Evolutionary conservation across 495 filamentous ascomycete genomes (phyloP).

Genomic region (Talaromyces ruber): DNA sequence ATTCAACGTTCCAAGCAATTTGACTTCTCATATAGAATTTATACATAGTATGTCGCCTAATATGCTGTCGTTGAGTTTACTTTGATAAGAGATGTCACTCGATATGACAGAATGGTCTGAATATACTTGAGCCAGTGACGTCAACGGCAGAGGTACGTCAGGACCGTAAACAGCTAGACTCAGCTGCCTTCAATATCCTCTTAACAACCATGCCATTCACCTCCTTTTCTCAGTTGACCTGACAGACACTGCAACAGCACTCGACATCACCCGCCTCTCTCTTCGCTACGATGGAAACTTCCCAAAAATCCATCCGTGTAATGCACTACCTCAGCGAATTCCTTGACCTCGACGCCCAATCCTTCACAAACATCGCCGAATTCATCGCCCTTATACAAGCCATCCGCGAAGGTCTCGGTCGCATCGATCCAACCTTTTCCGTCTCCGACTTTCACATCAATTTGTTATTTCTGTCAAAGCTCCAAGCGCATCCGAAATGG

Average conservation of each 20-base stretch:
- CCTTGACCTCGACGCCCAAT: slow-evolving; percentile 18
- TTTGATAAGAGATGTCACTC: neutral
- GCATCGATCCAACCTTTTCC: slow-evolving; percentile 17
- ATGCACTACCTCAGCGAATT: slow-evolving; percentile 24
- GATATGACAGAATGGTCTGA: neutral
- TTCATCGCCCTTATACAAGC: slow-evolving; percentile 22
- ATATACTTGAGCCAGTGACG: neutral
- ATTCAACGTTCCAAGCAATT: no score
- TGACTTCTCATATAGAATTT: no score
- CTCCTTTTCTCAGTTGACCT: neutral
- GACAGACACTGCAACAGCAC: neutral
- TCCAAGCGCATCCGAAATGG: slow-evolving; percentile 21
- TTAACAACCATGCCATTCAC: neutral
- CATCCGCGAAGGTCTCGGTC: slow-evolving; percentile 19
- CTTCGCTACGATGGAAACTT: slow-evolving; percentile 12
- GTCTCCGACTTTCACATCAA: slow-evolving; percentile 24
- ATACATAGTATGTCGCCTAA: no score
- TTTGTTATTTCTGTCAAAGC: slow-evolving; percentile 19
- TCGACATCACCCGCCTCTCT: neutral
- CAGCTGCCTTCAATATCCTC: neutral
- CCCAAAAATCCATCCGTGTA: slow-evolving; percentile 20
- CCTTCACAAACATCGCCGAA: slow-evolving; percentile 17
- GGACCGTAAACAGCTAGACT: neutral
- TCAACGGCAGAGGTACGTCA: neutral
- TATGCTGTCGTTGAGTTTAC: no score